phyloP scores from a whole-genome alignment of 345 rosid species.

The Dovyalis caffra region DNA sequence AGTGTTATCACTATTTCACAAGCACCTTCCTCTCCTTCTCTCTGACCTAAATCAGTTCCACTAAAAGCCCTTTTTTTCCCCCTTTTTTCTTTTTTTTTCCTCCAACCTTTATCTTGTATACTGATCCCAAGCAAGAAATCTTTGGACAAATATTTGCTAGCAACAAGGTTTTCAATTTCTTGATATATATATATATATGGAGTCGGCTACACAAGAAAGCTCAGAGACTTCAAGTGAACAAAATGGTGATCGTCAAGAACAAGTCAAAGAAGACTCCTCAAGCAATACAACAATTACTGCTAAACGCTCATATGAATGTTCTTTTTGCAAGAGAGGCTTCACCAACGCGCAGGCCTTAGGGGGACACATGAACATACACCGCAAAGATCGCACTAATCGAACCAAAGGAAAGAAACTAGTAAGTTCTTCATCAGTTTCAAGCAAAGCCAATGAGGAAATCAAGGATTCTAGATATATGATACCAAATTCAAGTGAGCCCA shows the following conservation, averaged over 20 bases:
- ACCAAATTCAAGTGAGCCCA: constrained; percentile 15
- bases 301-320: constrained; percentile 60
- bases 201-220: constrained; percentile 27
- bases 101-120: neutral
- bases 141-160: neutral
- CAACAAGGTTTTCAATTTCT: neutral
- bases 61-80: neutral
- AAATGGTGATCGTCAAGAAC: constrained; percentile 20
- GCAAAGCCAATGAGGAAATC: constrained; percentile 16
- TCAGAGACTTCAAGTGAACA: constrained; percentile 34
- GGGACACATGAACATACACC: constrained; percentile 84
- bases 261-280: constrained; percentile 5
- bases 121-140: neutral
- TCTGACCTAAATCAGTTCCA: neutral
- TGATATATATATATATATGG: constrained; percentile 20
- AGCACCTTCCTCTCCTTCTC: neutral
- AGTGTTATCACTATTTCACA: constrained; percentile 31
- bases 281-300: neutral
- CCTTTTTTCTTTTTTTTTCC: too few relatives aligned
- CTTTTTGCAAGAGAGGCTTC: constrained; percentile 82
- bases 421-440: neutral
- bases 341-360: constrained; percentile 91
- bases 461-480: constrained; percentile 25
- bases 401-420: constrained; percentile 24
- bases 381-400: constrained; percentile 57